Evolutionary conservation across 2,329 filamentous ascomycete genomes (phyloP).

Genomic region (Phaeosphaeriaceae sp.): DNA sequence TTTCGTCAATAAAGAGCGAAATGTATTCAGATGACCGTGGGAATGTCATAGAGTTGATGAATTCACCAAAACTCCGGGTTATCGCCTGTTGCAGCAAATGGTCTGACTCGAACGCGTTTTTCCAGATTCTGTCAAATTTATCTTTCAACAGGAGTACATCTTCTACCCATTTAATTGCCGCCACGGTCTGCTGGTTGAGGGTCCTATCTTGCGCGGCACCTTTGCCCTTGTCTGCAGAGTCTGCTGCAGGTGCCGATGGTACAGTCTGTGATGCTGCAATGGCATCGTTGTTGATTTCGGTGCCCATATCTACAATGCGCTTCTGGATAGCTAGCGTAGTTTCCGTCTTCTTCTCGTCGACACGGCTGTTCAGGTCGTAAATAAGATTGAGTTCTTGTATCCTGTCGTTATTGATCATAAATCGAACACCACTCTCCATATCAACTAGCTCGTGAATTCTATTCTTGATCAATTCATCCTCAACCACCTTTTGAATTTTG

Average conservation of each 20-base stretch:
- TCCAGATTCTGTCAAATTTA: constrained; percentile 85
- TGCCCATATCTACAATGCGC: constrained; percentile 79
- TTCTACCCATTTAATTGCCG: constrained; percentile 94
- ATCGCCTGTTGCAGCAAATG: constrained; percentile 80
- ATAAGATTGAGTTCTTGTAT: constrained; percentile 78
- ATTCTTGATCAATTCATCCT: constrained; percentile 76
- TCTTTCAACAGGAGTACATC: constrained; percentile 85
- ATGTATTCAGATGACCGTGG: constrained; percentile 85
- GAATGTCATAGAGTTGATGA: constrained; percentile 81
- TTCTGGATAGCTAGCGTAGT: constrained; percentile 74
- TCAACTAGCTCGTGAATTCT: constrained; percentile 83
- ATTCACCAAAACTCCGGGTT: constrained; percentile 85
- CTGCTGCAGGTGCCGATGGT: constrained; percentile 49
- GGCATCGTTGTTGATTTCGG: constrained; percentile 77
- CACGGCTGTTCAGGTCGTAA: constrained; percentile 77
- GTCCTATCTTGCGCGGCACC: constrained; percentile 52
- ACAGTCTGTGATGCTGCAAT: constrained; percentile 62
- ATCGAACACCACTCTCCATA: constrained; percentile 83
- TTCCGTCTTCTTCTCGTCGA: constrained; percentile 75
- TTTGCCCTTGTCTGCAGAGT: constrained; percentile 60
- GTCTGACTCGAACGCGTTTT: constrained; percentile 74
- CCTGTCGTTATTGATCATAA: constrained; percentile 92
- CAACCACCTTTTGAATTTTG: constrained; percentile 78
- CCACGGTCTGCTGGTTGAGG: constrained; percentile 79
- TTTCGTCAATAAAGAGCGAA: constrained; percentile 96